phyloP scores from a whole-genome alignment of 129 eudicot species.

The Erigeron canadensis region DNA sequence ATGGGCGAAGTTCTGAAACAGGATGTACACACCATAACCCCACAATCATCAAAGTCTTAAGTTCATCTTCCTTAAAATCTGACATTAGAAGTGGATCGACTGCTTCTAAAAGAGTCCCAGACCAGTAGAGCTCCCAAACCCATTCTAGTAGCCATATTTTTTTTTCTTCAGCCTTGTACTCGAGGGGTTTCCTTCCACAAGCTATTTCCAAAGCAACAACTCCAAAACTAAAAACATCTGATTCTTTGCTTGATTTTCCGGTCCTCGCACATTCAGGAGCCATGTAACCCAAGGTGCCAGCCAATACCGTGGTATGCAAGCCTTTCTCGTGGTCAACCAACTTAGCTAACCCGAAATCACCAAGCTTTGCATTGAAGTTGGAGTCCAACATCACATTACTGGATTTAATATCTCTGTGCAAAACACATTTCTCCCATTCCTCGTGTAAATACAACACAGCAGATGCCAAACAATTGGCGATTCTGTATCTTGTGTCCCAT shows the following conservation, averaged over 20 bases:
- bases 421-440: too few species aligned
- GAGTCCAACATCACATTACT: too few species aligned
- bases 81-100: too few species aligned
- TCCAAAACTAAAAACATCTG: conserved; percentile 39
- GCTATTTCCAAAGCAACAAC: too few species aligned
- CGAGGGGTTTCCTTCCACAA: neutral
- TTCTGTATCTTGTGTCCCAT: too few species aligned
- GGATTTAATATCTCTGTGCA: too few species aligned
- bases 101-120: conserved; percentile 1
- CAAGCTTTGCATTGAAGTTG: too few species aligned
- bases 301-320: conserved; percentile 39
- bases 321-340: neutral
- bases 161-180: neutral
- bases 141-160: conserved; percentile 27
- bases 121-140: conserved; percentile 34
- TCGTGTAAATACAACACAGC: too few species aligned
- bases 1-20: conserved; percentile 31
- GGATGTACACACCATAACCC: conserved; percentile 67
- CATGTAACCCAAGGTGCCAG: conserved; percentile 56
- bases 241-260: conserved; percentile 45
- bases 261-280: conserved; percentile 48
- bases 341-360: too few species aligned
- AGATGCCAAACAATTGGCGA: too few species aligned
- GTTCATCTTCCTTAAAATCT: conserved; percentile 28
- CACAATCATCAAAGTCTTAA: conserved; percentile 38